phyloP scores from a whole-genome alignment of 176 grass and related monocot species.

The Panicum miliaceum region DNA sequence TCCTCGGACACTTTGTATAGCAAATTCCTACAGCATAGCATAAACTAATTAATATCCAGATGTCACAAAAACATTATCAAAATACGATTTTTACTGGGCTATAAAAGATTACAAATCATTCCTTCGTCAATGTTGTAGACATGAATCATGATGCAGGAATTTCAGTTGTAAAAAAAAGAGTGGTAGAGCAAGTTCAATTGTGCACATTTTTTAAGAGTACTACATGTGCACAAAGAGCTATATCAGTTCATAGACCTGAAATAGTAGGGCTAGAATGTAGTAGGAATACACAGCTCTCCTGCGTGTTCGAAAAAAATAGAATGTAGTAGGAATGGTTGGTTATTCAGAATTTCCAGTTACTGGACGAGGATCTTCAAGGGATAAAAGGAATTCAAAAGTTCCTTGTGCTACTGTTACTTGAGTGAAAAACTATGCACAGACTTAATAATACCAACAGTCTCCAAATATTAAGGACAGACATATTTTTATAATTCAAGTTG shows the following conservation, averaged over 20 bases:
- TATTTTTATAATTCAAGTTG: conserved; percentile 6
- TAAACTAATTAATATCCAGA: conserved; percentile 26
- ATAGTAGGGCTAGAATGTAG: conserved; percentile 25
- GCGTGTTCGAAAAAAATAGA: neutral
- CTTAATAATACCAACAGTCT: conserved; percentile 32
- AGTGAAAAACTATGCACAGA: neutral
- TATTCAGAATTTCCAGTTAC: conserved; percentile 14
- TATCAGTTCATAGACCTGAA: conserved; percentile 21
- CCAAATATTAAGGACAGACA: neutral
- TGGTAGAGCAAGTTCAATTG: conserved; percentile 18
- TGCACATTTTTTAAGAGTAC: neutral
- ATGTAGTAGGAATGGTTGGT: conserved; percentile 20
- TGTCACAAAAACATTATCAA: neutral
- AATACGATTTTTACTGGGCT: neutral
- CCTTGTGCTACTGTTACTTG: conserved; percentile 7
- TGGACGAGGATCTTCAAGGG: conserved; percentile 4
- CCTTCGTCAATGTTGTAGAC: neutral
- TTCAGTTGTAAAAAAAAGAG: conserved; percentile 19
- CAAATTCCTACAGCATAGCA: conserved; percentile 66
- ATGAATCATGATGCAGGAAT: conserved; percentile 15
- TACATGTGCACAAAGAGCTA: conserved; percentile 18
- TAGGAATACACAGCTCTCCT: neutral
- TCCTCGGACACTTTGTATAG: conserved; percentile 53
- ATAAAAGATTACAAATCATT: neutral
- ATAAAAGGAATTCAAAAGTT: conserved; percentile 26